phyloP scores from a whole-genome alignment of 179 eudicot genomes.

The Heliamphora ciliata region DNA sequence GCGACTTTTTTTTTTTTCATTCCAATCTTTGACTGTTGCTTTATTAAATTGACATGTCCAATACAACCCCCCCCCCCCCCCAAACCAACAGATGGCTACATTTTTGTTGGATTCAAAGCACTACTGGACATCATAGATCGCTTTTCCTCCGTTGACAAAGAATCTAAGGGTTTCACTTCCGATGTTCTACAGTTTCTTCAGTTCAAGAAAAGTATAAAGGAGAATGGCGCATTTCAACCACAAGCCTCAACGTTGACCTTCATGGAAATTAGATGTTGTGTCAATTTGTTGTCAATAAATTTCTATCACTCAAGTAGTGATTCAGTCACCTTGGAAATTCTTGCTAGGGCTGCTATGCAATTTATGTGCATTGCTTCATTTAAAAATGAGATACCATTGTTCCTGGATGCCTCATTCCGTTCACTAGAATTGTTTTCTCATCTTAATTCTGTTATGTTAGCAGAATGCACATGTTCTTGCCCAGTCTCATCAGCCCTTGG shows the following conservation, averaged over 20 bases:
- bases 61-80: not conserved
- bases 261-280: conserved; percentile 42
- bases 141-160: conserved; percentile 49
- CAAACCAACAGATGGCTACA: conserved; percentile 33
- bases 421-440: conserved; percentile 46
- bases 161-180: conserved; percentile 44
- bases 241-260: conserved; percentile 25
- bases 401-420: conserved; percentile 40
- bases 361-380: conserved; percentile 49
- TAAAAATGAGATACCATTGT: conserved; percentile 32
- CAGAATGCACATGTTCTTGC: conserved; percentile 36
- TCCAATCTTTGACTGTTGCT: not conserved
- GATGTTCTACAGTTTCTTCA: conserved; percentile 58
- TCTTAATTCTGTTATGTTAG: conserved; percentile 38
- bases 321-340: conserved; percentile 24
- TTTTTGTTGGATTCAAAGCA: conserved; percentile 43
- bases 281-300: conserved; percentile 38
- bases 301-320: conserved; percentile 31
- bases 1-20: conserved; percentile 9
- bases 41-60: conserved; percentile 1
- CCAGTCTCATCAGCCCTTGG: conserved; percentile 48
- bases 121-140: conserved; percentile 49
- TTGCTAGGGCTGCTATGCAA: conserved; percentile 51
- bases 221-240: conserved; percentile 21
- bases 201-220: conserved; percentile 34